Evolutionary conservation across 768 basidiomycete genomes (phyloP).

Genomic region (Sporobolomyces roseus): DNA sequence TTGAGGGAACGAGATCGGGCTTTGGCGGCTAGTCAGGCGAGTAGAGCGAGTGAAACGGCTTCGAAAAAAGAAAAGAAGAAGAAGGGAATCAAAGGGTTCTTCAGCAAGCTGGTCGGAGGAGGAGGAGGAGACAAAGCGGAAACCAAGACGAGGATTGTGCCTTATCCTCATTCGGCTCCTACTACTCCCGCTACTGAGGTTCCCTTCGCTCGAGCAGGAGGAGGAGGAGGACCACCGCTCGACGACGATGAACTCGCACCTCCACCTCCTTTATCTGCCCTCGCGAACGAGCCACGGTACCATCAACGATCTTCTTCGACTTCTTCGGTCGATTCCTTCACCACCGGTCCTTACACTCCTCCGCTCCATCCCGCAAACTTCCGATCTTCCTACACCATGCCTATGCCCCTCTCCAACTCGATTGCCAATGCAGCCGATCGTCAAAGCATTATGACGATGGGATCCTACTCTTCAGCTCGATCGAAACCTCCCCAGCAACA

Average conservation of each 20-base stretch:
- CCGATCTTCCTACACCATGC: conserved; percentile 20
- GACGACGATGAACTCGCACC: conserved; percentile 59
- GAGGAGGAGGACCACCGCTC: neutral
- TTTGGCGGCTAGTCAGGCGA: conserved; percentile 18
- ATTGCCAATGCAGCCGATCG: conserved; percentile 21
- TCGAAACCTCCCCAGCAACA: conserved; percentile 1
- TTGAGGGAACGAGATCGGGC: conserved; percentile 14
- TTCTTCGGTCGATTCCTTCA: conserved; percentile 39
- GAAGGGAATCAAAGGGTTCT: conserved; percentile 46
- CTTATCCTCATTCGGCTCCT: conserved; percentile 14
- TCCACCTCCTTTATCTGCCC: conserved; percentile 84
- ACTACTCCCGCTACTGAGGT: neutral
- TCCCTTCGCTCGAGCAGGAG: neutral
- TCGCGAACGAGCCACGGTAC: conserved; percentile 55
- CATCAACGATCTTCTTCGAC: conserved; percentile 36
- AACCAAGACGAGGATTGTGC: neutral
- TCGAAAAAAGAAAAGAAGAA: conserved; percentile 42
- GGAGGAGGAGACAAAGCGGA: neutral
- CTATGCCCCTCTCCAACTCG: conserved; percentile 4
- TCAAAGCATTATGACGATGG: conserved; percentile 28
- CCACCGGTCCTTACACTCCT: conserved; percentile 27
- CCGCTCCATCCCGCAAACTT: conserved; percentile 14
- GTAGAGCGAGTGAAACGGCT: neutral
- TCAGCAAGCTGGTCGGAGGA: conserved; percentile 41
- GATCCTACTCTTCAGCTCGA: conserved; percentile 16